Conservation (phyloP, 345 rosid genomes). For the Eucalyptus victrix region DNA sequence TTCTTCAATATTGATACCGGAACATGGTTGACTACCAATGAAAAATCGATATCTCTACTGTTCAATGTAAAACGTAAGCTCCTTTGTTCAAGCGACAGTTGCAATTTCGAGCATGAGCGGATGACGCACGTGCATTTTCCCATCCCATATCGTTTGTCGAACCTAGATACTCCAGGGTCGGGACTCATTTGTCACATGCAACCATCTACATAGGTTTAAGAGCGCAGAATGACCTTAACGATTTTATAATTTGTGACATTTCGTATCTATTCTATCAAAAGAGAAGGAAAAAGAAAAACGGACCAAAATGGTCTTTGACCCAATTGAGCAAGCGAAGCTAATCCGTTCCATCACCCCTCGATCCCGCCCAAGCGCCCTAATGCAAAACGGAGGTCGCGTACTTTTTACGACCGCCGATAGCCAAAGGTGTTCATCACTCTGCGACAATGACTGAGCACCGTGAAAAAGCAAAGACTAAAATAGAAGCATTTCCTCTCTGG, state of each 20-base stretch:
- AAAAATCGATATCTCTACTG: neutral
- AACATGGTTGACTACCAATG: neutral
- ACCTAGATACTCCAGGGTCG: neutral
- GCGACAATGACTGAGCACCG: neutral
- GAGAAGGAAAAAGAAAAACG: neutral
- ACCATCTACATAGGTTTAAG: neutral
- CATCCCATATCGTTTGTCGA: neutral
- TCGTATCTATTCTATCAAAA: neutral
- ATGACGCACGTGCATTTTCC: neutral
- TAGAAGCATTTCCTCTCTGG: neutral
- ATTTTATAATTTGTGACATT: too few relatives aligned
- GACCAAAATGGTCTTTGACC: neutral
- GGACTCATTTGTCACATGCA: neutral
- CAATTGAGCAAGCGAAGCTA: neutral
- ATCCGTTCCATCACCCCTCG: neutral
- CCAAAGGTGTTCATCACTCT: neutral
- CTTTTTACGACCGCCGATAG: fast-evolving
- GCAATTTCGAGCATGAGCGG: neutral
- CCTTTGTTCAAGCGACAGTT: neutral
- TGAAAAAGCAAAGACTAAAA: neutral
- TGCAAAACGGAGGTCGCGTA: neutral
- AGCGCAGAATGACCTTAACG: neutral
- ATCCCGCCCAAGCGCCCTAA: neutral
- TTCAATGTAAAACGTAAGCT: neutral
- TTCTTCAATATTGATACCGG: neutral